Evolutionary conservation across 2,329 filamentous ascomycete genomes (phyloP), one percentile per base, ranked within the genome.

Genomic region (Ascochyta pisi): DNA sequence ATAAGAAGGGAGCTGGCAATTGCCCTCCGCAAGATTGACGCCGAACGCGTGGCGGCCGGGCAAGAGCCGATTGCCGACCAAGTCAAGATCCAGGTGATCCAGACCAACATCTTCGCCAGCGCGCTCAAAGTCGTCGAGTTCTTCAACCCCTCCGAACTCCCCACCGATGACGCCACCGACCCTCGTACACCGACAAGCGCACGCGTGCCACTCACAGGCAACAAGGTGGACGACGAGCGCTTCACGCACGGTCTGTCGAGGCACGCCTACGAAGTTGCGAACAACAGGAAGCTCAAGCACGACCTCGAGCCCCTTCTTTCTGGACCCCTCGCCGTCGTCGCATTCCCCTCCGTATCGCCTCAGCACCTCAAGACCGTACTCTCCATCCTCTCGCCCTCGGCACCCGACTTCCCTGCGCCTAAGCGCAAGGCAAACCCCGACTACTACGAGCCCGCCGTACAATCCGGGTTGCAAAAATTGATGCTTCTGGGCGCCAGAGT

Each of bases 51-150:
- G 79, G 90, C 54, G 85, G 78, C 80, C 9, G 77, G 76, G 19
- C 66, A 73, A 31, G 68, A 77, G 16, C 69, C 75, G 19, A 73
- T 91, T 31, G 82, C 84, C n/a, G 77, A 84, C 1, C 78, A 81
- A 35, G 83, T 95, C 63, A 89, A 91, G 76, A 74, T 98, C 24
- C 89, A 96, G 74, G 90, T 96, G 24, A 81, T 99, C 52, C 89
- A 95, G 71, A 95, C 91, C 13, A 90, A 91, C 70, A 96, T 99
- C 71, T 91, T 99, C 73, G 88, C 89, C 63, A 86, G 91, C 16
- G 93, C 94, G 1, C 80, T 98, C 59, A 89, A 89, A 63, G 85
- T 98, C 47, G 88, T 93, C 58, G 94, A 98, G 72, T 96, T 92
- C 77, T 96, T 83, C 74, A 66, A 78, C 31, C 78, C 80, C 1